Percentiles rank a stretch among this genome's conserved stretches.
Evolutionary conservation across 257 asterid species (phyloP).

Genomic region (Solanum chilense): DNA sequence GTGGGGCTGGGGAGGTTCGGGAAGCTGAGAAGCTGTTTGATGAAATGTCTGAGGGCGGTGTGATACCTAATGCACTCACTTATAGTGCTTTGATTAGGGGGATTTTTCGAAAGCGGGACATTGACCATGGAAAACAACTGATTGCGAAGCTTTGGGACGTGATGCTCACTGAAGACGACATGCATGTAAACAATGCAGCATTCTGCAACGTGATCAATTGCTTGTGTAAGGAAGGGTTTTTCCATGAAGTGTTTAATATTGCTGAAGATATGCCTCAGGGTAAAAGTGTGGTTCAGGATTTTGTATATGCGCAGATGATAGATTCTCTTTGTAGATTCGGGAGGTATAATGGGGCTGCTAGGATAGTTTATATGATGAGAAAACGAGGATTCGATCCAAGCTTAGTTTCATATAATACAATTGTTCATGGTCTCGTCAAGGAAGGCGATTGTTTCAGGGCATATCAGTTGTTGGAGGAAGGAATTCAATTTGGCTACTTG

Average conservation of each 20-base stretch:
- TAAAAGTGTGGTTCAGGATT: constrained; percentile 40
- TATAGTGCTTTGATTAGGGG: constrained; percentile 47
- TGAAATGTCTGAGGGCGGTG: constrained; percentile 56
- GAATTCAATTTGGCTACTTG: constrained; percentile 38
- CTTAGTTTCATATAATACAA: constrained; percentile 48
- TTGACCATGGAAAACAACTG: constrained; percentile 34
- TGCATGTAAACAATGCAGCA: constrained; percentile 43
- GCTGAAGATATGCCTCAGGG: constrained; percentile 78
- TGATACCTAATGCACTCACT: constrained; percentile 42
- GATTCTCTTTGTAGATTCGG: constrained; percentile 59
- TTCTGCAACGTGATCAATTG: constrained; percentile 51
- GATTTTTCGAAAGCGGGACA: constrained; percentile 32
- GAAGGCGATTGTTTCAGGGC: constrained; percentile 73
- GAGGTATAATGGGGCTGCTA: constrained; percentile 80
- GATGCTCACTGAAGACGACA: constrained; percentile 38
- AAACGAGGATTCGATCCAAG: constrained; percentile 60
- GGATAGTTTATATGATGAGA: constrained; percentile 80
- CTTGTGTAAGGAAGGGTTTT: constrained; percentile 72
- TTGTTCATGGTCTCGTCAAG: constrained; percentile 64
- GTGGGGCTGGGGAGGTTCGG: constrained; percentile 29
- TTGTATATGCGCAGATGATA: constrained; percentile 69
- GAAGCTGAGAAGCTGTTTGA: constrained; percentile 57
- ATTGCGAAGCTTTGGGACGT: constrained; percentile 47
- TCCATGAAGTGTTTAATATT: constrained; percentile 57
- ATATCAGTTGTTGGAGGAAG: constrained; percentile 74